Evolutionary conservation across 768 basidiomycete species (phyloP), one percentile per base, ranked within the genome.

Genomic region (Leccinellum luteum): DNA sequence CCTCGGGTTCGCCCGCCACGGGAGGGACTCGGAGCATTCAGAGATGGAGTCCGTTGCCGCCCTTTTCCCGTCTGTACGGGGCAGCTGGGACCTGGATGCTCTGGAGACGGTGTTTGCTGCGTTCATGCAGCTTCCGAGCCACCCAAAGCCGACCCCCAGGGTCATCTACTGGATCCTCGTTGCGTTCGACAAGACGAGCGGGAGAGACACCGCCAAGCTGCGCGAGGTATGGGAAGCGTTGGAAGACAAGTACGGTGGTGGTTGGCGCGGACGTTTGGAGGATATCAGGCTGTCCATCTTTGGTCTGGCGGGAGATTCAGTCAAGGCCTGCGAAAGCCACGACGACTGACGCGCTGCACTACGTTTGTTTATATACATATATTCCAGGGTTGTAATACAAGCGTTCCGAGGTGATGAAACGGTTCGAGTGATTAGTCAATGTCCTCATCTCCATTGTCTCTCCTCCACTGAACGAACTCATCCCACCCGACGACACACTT

Each of bases 381-480:
- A 32, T 32, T 32, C 32, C 32, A 32, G 32, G 7, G 32, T 32
- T 32, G 32, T 32, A 32, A 32, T 57, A 55, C 60, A 56, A 52
- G 51, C 25, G 23, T 61, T 44, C 30, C 49, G 19, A 41, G 35
- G 6, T 44, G 17, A n/a, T 41, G n/a, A 41, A 7, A 41, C 6
- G 10, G 41, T 41, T 41, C n/a, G 12, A 41, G n/a, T 44, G 49
- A 19, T 31, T 9, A 31, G 64, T 62, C 74, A 55, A 78, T 71
- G 56, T 67, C 51, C 10, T 68, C 52, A 34, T 74, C 78, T 19
- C 78, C 80, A 38, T 80, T 79, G 45, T 69, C 71, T 56, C 76
- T 75, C 69, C 92, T 82, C 92, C 93, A 94, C 34, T 78, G 76
- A 58, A 83, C 75, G 70, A 87, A 96, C 57, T 94, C 87, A 34